phyloP scores from a whole-genome alignment of 768 basidiomycete species.

The Podaxis sp. region DNA sequence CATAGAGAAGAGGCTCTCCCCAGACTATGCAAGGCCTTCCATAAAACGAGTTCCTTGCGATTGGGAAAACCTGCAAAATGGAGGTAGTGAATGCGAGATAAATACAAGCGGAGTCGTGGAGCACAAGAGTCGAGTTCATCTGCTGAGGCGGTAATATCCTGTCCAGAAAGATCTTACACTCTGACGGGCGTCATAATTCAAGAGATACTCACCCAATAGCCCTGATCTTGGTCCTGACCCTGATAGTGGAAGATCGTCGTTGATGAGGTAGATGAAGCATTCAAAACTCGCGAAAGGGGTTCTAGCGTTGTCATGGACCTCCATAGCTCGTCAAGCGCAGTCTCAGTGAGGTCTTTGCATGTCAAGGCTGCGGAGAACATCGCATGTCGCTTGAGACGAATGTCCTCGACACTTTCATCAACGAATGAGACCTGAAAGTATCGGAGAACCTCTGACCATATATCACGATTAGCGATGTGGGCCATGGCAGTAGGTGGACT shows the following conservation, averaged over 20 bases:
- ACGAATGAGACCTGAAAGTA: background rate
- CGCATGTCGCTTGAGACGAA: background rate
- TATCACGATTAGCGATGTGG: background rate
- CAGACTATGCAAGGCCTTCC: background rate
- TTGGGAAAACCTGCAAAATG: background rate
- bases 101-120: background rate
- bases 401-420: background rate
- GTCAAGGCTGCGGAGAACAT: background rate
- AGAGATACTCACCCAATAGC: constrained; percentile 1
- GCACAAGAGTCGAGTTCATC: background rate
- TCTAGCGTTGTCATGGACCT: background rate
- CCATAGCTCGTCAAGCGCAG: constrained; percentile 9
- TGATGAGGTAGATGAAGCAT: background rate
- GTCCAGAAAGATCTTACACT: background rate
- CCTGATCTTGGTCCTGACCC: background rate
- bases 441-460: background rate
- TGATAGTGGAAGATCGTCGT: background rate
- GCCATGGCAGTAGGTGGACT: background rate
- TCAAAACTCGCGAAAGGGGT: background rate
- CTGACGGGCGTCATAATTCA: background rate
- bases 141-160: background rate
- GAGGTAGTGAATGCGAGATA: background rate
- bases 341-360: background rate
- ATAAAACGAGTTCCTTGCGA: background rate
- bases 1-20: background rate